Evolutionary conservation across 179 eudicot genomes (phyloP), one percentile per base, ranked within the genome.

Genomic region (Patellifolia procumbens): DNA sequence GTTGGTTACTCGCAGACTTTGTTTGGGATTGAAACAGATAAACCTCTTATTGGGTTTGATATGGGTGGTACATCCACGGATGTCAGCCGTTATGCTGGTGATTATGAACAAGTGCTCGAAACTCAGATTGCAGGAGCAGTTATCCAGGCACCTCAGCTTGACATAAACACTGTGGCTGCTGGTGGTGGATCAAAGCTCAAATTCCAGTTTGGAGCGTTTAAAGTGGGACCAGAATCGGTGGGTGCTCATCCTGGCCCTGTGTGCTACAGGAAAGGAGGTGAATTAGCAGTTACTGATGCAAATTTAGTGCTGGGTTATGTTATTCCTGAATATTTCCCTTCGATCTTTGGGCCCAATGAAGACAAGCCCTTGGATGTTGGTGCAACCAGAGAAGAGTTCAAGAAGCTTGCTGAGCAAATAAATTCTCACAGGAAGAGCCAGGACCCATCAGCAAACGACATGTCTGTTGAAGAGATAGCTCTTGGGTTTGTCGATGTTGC

Each of bases 1-100:
- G 99, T 95, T 37, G 99, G 99, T 67, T 95, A 91, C 78, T 93
- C 99, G 4, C 99, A 93, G 79, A 95, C 99, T 22, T 85, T 93
- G 60, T 93, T 85, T 81, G 91, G 91, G 68, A 79, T 90, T 28
- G 98, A 95, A 87, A 95, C 98, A 5, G 90, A 87, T 24, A 95
- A 89, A 79, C 94, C 99, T 61, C 89, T 95, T 26, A 95, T 95
- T 75, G 99, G 98, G 63, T 95, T 95, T 79, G 99, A 95, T 83
- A 95, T 95, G 99, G 99, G 99, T 46, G 99, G 99, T 78, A 95
- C 98, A 42, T 95, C 99, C 64, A 95, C 99, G 12, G 99, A 95
- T 88, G 99, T 95, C 45, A 95, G 99, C 81, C 88, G 99, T 53
- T 95, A 93, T 84, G 99, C 98, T 10, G 99, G 99, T 28, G 86